Conservation (phyloP, 257 asterid genomes). For the Penstemon newberryi region DNA sequence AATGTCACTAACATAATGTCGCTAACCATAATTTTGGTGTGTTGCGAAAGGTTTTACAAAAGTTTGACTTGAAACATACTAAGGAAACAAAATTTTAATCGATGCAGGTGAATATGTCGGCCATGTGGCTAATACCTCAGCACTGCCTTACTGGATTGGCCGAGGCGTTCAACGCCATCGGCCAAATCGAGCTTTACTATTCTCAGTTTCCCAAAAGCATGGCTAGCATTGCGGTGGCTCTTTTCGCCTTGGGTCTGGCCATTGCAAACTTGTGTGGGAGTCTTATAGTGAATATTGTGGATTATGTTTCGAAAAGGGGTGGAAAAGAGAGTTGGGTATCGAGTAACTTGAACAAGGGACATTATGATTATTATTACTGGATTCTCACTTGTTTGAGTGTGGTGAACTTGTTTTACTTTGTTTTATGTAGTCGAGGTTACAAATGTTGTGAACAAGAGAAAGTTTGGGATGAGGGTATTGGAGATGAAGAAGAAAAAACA, state of each 20-base stretch:
- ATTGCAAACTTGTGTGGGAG: slow-evolving; percentile 54
- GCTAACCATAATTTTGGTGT: too few relatives aligned
- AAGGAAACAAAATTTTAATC: too few relatives aligned
- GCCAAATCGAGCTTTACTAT: slow-evolving; percentile 59
- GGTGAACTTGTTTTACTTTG: slow-evolving; percentile 47
- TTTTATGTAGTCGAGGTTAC: slow-evolving; percentile 34
- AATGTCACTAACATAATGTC: too few relatives aligned
- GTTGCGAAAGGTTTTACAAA: too few relatives aligned
- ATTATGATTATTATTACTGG: slow-evolving; percentile 76
- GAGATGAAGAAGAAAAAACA: slow-evolving; percentile 14
- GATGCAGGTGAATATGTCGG: slow-evolving; percentile 56
- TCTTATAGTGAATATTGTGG: slow-evolving; percentile 40
- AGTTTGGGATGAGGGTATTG: slow-evolving; percentile 38
- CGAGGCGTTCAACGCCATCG: slow-evolving; percentile 70
- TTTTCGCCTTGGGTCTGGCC: slow-evolving; percentile 49
- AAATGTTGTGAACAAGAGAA: slow-evolving; percentile 33
- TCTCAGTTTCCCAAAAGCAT: slow-evolving; percentile 63
- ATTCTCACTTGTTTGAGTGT: slow-evolving; percentile 41
- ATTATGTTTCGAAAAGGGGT: slow-evolving; percentile 34
- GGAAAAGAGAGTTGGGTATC: slow-evolving; percentile 66
- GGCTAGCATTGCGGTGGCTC: slow-evolving; percentile 64
- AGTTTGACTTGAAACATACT: too few relatives aligned
- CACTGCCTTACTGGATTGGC: slow-evolving; percentile 50
- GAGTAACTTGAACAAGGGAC: slow-evolving; percentile 57
- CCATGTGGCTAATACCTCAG: slow-evolving; percentile 68